These are phyloP conservation scores for Gracilaria vermiculophylla DNA, from an alignment of 23 red algal genomes.

Conservation along the genomic window DNA sequence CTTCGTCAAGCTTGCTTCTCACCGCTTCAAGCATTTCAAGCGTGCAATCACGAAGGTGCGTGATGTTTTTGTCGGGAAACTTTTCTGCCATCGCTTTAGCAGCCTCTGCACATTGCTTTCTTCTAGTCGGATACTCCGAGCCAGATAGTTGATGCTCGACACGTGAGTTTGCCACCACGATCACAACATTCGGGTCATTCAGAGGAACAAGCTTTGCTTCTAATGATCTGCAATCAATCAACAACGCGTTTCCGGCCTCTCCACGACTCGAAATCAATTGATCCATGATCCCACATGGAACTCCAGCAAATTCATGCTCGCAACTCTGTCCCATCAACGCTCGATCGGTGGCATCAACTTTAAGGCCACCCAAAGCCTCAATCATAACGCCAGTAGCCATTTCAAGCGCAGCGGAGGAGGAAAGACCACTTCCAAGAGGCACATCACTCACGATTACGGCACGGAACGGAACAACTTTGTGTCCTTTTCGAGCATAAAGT, in stretches of 20 bases:
- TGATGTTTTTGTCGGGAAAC: slow-evolving; percentile 33
- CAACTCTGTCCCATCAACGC: slow-evolving; percentile 81
- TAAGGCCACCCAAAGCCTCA: slow-evolving; percentile 52
- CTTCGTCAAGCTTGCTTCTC: slow-evolving; percentile 57
- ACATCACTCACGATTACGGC: slow-evolving; percentile 92
- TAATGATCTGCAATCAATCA: slow-evolving; percentile 91
- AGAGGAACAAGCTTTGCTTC: slow-evolving; percentile 62
- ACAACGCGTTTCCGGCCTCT: slow-evolving; percentile 63
- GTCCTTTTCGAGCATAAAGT: slow-evolving; percentile 62
- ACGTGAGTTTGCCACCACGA: slow-evolving; percentile 88
- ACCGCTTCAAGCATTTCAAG: slow-evolving; percentile 75
- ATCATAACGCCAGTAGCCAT: slow-evolving; percentile 86
- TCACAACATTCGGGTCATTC: slow-evolving; percentile 77
- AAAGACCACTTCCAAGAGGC: slow-evolving; percentile 88
- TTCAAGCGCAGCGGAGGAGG: slow-evolving; percentile 86
- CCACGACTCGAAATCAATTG: slow-evolving; percentile 92
- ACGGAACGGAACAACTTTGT: slow-evolving; percentile 83
- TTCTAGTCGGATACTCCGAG: slow-evolving; percentile 84
- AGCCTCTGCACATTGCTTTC: slow-evolving; percentile 65
- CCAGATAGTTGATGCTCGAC: slow-evolving; percentile 85
- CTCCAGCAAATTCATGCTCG: slow-evolving; percentile 92
- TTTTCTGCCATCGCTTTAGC: slow-evolving; percentile 61
- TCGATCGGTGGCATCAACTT: slow-evolving; percentile 62
- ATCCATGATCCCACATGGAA: slow-evolving; percentile 99
- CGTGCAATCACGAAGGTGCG: slow-evolving; percentile 80